phyloP scores from a whole-genome alignment of 208 protist species.

The Leishmania mexicana region DNA sequence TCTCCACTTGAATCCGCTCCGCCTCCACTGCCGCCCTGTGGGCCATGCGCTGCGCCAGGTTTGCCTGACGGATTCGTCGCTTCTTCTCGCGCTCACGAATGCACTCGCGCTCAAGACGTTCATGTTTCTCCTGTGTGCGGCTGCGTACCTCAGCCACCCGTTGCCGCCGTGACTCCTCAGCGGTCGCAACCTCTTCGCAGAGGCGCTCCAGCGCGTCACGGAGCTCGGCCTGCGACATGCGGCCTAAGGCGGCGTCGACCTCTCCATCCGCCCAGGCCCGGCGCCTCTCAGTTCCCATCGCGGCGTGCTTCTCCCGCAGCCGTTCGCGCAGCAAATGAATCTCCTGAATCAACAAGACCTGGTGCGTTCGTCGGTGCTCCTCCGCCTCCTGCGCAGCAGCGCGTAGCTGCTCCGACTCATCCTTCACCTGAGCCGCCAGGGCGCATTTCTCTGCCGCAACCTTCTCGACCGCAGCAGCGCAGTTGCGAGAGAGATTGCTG shows the following conservation, averaged over 20 bases:
- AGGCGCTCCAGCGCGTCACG: constrained; percentile 25
- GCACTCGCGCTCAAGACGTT: constrained; percentile 35
- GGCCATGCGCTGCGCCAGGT: constrained; percentile 18
- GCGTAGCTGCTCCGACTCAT: constrained; percentile 42
- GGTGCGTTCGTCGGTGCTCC: constrained; percentile 40
- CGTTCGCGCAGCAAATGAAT: constrained; percentile 58
- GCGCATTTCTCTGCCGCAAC: constrained; percentile 25
- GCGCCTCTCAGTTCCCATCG: constrained; percentile 26
- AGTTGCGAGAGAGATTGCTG: constrained; percentile 30
- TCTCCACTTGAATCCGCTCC: constrained; percentile 36
- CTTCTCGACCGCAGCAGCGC: constrained; percentile 35
- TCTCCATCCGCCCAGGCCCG: constrained; percentile 19
- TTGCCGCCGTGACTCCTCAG: constrained; percentile 35
- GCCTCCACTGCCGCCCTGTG: constrained; percentile 36
- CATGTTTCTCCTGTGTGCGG: constrained; percentile 29
- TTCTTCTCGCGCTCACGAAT: constrained; percentile 39
- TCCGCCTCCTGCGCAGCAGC: constrained; percentile 39
- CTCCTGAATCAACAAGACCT: constrained; percentile 62
- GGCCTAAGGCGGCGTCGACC: constrained; percentile 23
- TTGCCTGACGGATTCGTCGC: constrained; percentile 32
- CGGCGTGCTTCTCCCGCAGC: constrained; percentile 40
- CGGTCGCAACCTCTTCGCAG: constrained; percentile 19
- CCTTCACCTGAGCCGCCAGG: constrained; percentile 39
- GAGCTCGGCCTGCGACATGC: constrained; percentile 35
- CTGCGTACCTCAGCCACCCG: constrained; percentile 20